phyloP scores from a whole-genome alignment of 352 stramenopile species.

The Pythium chondricola region DNA sequence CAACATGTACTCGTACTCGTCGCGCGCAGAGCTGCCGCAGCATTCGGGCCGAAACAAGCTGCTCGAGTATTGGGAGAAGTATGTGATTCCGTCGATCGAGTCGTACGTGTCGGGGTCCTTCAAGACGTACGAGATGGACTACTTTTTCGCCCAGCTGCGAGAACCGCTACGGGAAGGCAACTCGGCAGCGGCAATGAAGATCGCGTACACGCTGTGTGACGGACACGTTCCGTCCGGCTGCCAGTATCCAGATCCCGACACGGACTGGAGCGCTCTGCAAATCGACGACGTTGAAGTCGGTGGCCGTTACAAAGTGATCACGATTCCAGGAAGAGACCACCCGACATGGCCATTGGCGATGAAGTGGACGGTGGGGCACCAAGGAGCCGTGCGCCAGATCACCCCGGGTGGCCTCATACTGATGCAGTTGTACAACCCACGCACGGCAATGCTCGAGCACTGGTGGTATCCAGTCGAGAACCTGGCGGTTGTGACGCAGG shows the following conservation, averaged over 20 bases:
- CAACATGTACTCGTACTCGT: slow-evolving; percentile 68
- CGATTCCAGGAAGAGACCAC: slow-evolving; percentile 14
- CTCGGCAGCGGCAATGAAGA: slow-evolving; percentile 64
- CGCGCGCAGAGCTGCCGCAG: slow-evolving; percentile 47
- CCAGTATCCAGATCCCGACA: slow-evolving; percentile 72
- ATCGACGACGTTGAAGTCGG: slow-evolving; percentile 74
- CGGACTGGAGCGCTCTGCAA: slow-evolving; percentile 69
- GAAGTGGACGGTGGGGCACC: slow-evolving; percentile 64
- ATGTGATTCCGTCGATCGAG: slow-evolving; percentile 79
- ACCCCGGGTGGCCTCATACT: slow-evolving; percentile 51
- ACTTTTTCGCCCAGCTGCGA: slow-evolving; percentile 78
- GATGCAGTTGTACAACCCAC: slow-evolving; percentile 54
- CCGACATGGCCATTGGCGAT: slow-evolving; percentile 40
- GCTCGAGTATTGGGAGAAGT: slow-evolving; percentile 80
- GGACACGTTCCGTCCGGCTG: slow-evolving; percentile 72
- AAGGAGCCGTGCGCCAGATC: slow-evolving; percentile 39
- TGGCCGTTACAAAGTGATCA: slow-evolving; percentile 37
- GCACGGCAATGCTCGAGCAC: slow-evolving; percentile 37
- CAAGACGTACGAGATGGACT: slow-evolving; percentile 86
- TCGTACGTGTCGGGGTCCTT: slow-evolving; percentile 77
- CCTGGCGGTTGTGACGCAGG: slow-evolving; percentile 16
- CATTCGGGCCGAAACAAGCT: slow-evolving; percentile 75
- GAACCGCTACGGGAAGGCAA: slow-evolving; percentile 75
- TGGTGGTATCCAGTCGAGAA: slow-evolving; percentile 73
- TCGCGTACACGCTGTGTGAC: slow-evolving; percentile 74